Percentiles rank a stretch among this genome's conserved stretches.
Evolutionary conservation across 768 basidiomycete genomes (phyloP).

Genomic region (Steccherinum ochraceum): DNA sequence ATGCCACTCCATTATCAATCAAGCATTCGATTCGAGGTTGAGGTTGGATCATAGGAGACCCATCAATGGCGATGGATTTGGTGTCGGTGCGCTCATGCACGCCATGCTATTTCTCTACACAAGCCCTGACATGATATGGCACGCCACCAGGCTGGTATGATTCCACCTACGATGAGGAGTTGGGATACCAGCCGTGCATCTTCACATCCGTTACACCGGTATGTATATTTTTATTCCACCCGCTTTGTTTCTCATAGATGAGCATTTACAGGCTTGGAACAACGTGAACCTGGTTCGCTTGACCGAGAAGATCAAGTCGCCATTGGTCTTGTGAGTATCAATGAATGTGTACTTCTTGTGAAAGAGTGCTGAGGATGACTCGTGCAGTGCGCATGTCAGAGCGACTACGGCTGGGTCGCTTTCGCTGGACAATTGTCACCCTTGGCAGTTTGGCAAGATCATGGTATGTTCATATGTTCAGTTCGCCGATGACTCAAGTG

Average conservation of each 20-base stretch:
- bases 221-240: neutral
- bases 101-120: neutral
- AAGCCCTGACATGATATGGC: no score
- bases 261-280: slow-evolving; percentile 84
- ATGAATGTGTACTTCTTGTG: neutral
- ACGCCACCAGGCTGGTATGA: slow-evolving; percentile 99
- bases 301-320: slow-evolving; percentile 96
- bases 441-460: slow-evolving; percentile 85
- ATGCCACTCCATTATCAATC: slow-evolving; percentile 94
- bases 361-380: neutral
- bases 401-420: slow-evolving; percentile 90
- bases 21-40: slow-evolving; percentile 91
- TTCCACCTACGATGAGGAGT: slow-evolving; percentile 73
- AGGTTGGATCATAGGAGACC: slow-evolving; percentile 75
- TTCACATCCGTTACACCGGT: slow-evolving; percentile 95
- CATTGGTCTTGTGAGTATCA: slow-evolving; percentile 78
- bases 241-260: neutral
- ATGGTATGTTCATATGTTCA: slow-evolving; percentile 52
- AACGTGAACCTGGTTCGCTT: slow-evolving; percentile 89
- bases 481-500: slow-evolving; percentile 1
- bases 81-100: slow-evolving; percentile 59
- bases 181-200: slow-evolving; percentile 86
- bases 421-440: slow-evolving; percentile 93
- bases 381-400: slow-evolving; percentile 77
- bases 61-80: slow-evolving; percentile 96